Base-by-base conservation (phyloP, 2,329 filamentous ascomycete genomes). In the Apiospora koreana region DNA sequence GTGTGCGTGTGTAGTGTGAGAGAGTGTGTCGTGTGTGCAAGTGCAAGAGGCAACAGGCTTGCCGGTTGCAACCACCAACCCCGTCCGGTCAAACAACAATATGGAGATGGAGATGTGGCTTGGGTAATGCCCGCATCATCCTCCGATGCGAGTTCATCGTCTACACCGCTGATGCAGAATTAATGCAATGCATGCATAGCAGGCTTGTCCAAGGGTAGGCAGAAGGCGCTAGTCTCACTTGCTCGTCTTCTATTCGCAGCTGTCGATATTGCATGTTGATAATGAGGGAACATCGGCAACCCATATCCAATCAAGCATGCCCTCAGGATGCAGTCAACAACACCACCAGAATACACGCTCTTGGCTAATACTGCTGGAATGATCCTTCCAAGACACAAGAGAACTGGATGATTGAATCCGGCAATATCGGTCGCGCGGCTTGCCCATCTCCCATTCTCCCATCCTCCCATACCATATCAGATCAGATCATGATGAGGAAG, bases 111-210 rank as follows among this genome's bases (percentile, higher is more conserved):
- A 62, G n/a, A 38, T 54, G 48, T 28, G 48, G 48, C 48, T 54
- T 62, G 50, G 54, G 54, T 38, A 38, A 62, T 38, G 54, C 31
- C 54, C 54, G 54, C 54, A 62, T 62, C 28, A 38, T 35, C 28
- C 48, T 35, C 43, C 31, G 21, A n/a, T 62, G 54, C 54, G 18
- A 48, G 48, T 14, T 58, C 50, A 31, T 38, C 31, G 54, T n/a
- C 54, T 38, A 38, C 54, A 62, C 54, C 54, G 54, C 54, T n/a
- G 54, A 38, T 62, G 54, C 54, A 62, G 54, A 62, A 62, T 62
- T 62, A 62, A 62, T 62, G 54, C 54, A 62, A 38, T 38, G 54
- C 50, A 58, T 35, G 54, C 54, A 62, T 58, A 58, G 50, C 54
- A 38, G 38, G 38, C 31, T n/a, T 62, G 31, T 38, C 4, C 54